A percentile compares a stretch with the other conserved stretches of the same genome.
These are phyloP conservation scores for Helicocarpus griseus DNA, from an alignment of 2,329 filamentous ascomycete genomes.

Conservation along the genomic window DNA sequence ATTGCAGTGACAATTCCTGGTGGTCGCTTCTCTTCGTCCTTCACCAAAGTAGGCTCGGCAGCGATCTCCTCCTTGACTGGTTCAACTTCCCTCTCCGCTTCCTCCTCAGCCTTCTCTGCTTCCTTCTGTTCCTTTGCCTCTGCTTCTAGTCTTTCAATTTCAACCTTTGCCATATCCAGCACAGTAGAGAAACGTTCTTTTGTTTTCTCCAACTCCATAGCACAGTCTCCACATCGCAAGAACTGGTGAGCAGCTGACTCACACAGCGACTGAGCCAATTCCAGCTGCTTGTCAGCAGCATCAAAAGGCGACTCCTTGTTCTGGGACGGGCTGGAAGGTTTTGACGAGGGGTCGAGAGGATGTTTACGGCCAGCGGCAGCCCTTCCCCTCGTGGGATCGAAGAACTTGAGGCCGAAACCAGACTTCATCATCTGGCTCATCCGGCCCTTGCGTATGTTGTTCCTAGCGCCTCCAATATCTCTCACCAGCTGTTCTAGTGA, in stretches of 20 bases:
- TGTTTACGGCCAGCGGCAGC: slow-evolving; percentile 5
- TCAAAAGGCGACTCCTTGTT: slow-evolving; percentile 56
- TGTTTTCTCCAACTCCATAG: slow-evolving; percentile 62
- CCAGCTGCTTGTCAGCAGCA: slow-evolving; percentile 65
- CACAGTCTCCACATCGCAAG: slow-evolving; percentile 76
- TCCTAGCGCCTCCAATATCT: slow-evolving; percentile 68
- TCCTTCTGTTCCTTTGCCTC: slow-evolving; percentile 34
- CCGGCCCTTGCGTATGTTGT: slow-evolving; percentile 77
- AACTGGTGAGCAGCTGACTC: slow-evolving; percentile 84
- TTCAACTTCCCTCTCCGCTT: slow-evolving; percentile 2
- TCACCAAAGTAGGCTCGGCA: slow-evolving; percentile 1
- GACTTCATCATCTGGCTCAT: slow-evolving; percentile 36
- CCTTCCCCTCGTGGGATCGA: slow-evolving; percentile 5
- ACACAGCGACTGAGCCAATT: slow-evolving; percentile 69
- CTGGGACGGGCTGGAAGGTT: slow-evolving; percentile 33
- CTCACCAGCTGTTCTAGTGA: slow-evolving; percentile 76
- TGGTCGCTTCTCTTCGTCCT: slow-evolving; percentile 9
- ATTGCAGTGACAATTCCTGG: slow-evolving; percentile 17
- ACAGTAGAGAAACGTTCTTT: slow-evolving; percentile 56
- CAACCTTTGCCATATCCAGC: slow-evolving; percentile 49
- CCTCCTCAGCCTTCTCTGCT: slow-evolving; percentile 5
- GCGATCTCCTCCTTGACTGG: background rate
- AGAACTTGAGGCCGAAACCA: slow-evolving; percentile 12
- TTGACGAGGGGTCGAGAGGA: slow-evolving; percentile 20
- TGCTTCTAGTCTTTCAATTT: slow-evolving; percentile 47